These are phyloP conservation scores for Yamadazyma akitaensis DNA, from an alignment of 805 yeast species.

Conservation along the genomic window DNA sequence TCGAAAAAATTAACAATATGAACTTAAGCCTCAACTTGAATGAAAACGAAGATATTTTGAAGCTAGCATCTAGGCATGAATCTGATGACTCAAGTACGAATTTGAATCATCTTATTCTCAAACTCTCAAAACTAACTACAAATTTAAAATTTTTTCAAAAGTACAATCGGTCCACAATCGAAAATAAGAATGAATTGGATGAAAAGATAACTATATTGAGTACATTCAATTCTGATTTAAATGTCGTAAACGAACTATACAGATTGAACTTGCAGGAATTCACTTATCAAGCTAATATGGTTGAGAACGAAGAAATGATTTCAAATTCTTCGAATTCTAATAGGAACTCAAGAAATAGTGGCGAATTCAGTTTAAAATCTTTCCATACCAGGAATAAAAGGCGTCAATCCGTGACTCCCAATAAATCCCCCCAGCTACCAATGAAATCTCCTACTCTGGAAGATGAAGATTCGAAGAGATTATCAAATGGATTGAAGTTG, in stretches of 20 bases:
- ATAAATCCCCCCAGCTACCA: neutral
- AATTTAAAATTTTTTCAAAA: constrained; percentile 37
- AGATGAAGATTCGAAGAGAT: constrained; percentile 27
- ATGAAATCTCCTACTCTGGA: constrained; percentile 2
- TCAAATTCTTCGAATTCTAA: constrained; percentile 18
- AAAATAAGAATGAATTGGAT: constrained; percentile 27
- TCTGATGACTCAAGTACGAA: constrained; percentile 12
- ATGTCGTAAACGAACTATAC: constrained; percentile 27
- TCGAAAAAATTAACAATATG: constrained; percentile 15
- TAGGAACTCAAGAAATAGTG: constrained; percentile 18
- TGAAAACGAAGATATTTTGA: constrained; percentile 10
- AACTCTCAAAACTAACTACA: constrained; percentile 29
- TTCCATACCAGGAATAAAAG: constrained; percentile 34
- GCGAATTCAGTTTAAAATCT: constrained; percentile 28
- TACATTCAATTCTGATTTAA: constrained; percentile 33
- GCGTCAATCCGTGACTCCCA: constrained; percentile 20
- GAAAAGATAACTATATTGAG: constrained; percentile 36
- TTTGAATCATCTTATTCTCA: constrained; percentile 26
- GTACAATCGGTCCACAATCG: constrained; percentile 30
- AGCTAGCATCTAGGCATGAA: neutral
- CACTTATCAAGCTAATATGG: constrained; percentile 15
- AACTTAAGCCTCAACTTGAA: constrained; percentile 2
- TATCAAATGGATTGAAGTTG: constrained; percentile 36
- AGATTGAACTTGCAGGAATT: constrained; percentile 27
- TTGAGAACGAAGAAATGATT: constrained; percentile 7